phyloP scores from a whole-genome alignment of 2,329 filamentous ascomycete genomes.

The Aureobasidium sp. region DNA sequence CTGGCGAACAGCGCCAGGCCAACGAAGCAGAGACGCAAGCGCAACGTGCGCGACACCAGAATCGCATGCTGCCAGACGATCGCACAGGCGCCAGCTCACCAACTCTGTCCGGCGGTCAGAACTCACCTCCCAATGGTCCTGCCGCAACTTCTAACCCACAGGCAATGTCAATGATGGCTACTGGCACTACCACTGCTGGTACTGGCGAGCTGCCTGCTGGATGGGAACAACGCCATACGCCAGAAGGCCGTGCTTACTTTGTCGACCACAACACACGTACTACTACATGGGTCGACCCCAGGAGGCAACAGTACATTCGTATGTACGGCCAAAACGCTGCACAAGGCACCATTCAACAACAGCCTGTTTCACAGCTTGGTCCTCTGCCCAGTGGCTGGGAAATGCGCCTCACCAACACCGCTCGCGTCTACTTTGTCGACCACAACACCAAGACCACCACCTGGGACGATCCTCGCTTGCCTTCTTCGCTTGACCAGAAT shows the following conservation, averaged over 20 bases:
- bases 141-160: constrained; percentile 38
- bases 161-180: constrained; percentile 82
- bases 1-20: constrained; percentile 67
- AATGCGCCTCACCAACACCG: constrained; percentile 98
- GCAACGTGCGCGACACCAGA: constrained; percentile 89
- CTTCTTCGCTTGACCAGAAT: constrained; percentile 93
- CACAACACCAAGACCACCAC: constrained; percentile 99
- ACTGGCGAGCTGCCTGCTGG: constrained; percentile 90
- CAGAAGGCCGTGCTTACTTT: constrained; percentile 91
- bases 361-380: constrained; percentile 93
- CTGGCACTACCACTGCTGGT: constrained; percentile 86
- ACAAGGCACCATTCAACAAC: constrained; percentile 80
- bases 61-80: constrained; percentile 91
- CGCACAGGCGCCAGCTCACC: constrained; percentile 90
- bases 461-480: constrained; percentile 93
- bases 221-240: constrained; percentile 94
- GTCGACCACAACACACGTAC: constrained; percentile 98
- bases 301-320: constrained; percentile 93
- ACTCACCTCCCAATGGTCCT: constrained; percentile 28
- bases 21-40: constrained; percentile 87
- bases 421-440: constrained; percentile 96
- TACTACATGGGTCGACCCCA: constrained; percentile 96
- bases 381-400: constrained; percentile 97
- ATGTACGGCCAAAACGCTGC: constrained; percentile 89
- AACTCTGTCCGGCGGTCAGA: constrained; percentile 52